Evolutionary conservation across 495 filamentous ascomycete species (phyloP).

Genomic region (Glonium stellatum): DNA sequence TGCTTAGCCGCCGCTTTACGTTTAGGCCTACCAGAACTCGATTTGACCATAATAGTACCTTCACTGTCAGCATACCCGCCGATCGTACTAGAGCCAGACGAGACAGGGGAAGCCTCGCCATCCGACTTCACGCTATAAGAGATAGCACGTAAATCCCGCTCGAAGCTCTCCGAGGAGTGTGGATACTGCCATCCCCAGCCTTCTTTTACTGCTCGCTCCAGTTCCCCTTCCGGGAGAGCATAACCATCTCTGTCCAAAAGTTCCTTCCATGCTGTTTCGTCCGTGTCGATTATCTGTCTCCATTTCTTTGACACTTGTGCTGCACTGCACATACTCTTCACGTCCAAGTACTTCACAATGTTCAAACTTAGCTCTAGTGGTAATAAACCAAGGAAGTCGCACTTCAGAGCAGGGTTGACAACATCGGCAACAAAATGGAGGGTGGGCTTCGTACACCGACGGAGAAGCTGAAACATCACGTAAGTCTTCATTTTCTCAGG

Average conservation of each 20-base stretch:
- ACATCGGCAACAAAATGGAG: slow-evolving; percentile 85
- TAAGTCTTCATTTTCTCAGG: slow-evolving; percentile 83
- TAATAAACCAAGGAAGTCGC: slow-evolving; percentile 78
- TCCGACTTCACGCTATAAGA: slow-evolving; percentile 15
- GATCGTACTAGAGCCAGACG: slow-evolving; percentile 16
- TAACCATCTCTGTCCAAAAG: slow-evolving; percentile 81
- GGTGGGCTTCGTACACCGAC: slow-evolving; percentile 80
- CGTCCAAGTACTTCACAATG: slow-evolving; percentile 78
- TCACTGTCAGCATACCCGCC: slow-evolving; percentile 8
- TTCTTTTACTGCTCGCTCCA: slow-evolving; percentile 77
- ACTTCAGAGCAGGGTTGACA: slow-evolving; percentile 94
- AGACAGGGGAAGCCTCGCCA: slow-evolving; percentile 14
- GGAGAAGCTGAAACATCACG: slow-evolving; percentile 91
- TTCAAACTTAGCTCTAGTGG: slow-evolving; percentile 83
- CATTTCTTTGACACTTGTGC: slow-evolving; percentile 93
- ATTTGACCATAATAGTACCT: slow-evolving; percentile 14
- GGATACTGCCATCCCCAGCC: slow-evolving; percentile 99
- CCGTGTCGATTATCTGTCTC: slow-evolving; percentile 80
- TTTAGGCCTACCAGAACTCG: slow-evolving; percentile 43
- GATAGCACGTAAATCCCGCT: slow-evolving; percentile 60
- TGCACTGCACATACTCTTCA: slow-evolving; percentile 80
- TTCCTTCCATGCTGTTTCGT: slow-evolving; percentile 94
- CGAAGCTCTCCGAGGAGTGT: slow-evolving; percentile 62
- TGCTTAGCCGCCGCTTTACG: slow-evolving; percentile 48
- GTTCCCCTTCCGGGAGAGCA: slow-evolving; percentile 68